Base-by-base conservation (phyloP, 352 stramenopile genomes). In the Phytopythium ostracodes region DNA sequence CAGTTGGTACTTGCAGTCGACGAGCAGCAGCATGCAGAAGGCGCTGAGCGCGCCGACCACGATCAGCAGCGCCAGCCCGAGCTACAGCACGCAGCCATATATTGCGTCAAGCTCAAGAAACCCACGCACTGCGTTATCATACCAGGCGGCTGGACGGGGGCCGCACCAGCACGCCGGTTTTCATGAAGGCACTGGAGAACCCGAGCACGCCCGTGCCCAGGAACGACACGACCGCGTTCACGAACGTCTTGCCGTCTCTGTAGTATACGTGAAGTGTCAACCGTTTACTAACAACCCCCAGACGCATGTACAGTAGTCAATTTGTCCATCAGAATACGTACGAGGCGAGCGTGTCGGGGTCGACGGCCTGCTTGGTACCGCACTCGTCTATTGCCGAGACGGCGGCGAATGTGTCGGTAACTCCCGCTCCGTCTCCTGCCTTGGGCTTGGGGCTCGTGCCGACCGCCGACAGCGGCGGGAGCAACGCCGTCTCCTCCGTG, bases 181-280 rank as follows among this genome's bases (percentile, higher is more conserved):
- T 77, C 33, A 80, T 85, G 71, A 98, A 97, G 18, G 91, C 92
- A 68, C 92, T 95, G 10, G 92, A 91, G 12, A 97, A 68, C 0
- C 91, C 92, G 24, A 98, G 72, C 12, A 97, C 82, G 36, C 92
- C 92, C 8, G 92, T 95, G 27, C 92, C 92, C 0, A 98, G 77
- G 73, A 98, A 98, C 15, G 85, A 86, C 62, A 98, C 97, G 58
- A 96, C 81, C 44, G 77, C 80, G 59, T 88, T 92, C 12, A 76
- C 71, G 61, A 92, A 92, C 46, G 72, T 88, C 58, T 81, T 81
- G 22, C 69, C 38, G 59, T 90, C 81, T 9, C 77, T 86, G 55
- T 17, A 59, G 17, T 14, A 38, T 11, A 27, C 14, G 0, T 25
- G 42, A 24, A 11, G 7, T 1, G 7, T 22, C 18, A 22, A 25